These are phyloP conservation scores for Sphagnum tenellum DNA, from an alignment of 225 moss, liverwort and hornwort species.

Conservation along the genomic window DNA sequence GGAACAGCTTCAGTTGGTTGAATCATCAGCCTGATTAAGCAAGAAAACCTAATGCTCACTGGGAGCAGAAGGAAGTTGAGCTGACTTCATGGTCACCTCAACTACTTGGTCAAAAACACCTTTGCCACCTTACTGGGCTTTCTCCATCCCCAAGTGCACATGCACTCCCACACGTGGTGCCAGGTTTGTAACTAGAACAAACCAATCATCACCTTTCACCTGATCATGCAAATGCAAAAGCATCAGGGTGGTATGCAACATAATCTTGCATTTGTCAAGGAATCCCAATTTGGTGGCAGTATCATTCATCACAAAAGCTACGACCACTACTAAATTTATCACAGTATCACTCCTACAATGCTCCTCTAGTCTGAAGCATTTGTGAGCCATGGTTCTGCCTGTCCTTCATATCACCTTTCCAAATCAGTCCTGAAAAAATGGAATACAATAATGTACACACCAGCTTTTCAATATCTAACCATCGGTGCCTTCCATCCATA, in stretches of 20 bases:
- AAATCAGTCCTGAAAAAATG: no score
- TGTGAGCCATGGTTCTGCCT: no score
- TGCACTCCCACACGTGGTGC: slow-evolving; percentile 82
- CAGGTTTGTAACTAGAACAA: slow-evolving; percentile 85
- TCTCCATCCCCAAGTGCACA: slow-evolving; percentile 83
- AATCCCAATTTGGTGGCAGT: no score
- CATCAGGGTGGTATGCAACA: neutral
- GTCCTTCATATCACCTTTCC: no score
- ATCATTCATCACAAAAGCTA: no score
- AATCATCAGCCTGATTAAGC: no score
- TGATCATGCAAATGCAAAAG: slow-evolving; percentile 30
- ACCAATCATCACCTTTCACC: slow-evolving; percentile 61
- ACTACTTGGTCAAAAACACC: slow-evolving; percentile 45
- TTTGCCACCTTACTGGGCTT: slow-evolving; percentile 30
- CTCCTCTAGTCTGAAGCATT: no score
- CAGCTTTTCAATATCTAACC: slow-evolving; percentile 84
- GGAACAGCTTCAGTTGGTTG: no score
- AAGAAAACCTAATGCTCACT: slow-evolving; percentile 59
- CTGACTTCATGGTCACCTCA: slow-evolving; percentile 91
- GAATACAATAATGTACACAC: no score
- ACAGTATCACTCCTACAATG: no score
- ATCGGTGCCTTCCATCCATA: slow-evolving; percentile 95
- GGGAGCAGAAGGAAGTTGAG: slow-evolving; percentile 87
- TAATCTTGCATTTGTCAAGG: no score
- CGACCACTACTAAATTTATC: no score